Percentiles rank a stretch among this genome's conserved stretches.
These are phyloP conservation scores for Leishmania guyanensis DNA, from an alignment of 208 protist species.

Conservation along the genomic window DNA sequence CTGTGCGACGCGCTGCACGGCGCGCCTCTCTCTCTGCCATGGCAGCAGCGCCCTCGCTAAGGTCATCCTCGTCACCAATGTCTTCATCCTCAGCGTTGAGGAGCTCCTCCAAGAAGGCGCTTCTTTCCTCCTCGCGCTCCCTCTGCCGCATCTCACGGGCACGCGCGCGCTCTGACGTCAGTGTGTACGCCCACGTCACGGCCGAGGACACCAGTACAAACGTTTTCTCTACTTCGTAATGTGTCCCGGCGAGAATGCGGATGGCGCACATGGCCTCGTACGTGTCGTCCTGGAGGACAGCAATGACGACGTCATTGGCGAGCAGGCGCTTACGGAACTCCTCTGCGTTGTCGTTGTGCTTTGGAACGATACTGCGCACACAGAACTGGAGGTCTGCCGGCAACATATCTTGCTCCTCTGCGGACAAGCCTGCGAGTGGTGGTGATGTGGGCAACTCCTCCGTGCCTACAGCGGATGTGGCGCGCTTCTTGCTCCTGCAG, in stretches of 20 bases:
- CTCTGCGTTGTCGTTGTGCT: slow-evolving; percentile 69
- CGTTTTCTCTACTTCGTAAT: slow-evolving; percentile 93
- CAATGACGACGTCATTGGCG: slow-evolving; percentile 86
- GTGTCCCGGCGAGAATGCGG: slow-evolving; percentile 69
- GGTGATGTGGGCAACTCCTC: neutral
- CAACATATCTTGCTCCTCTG: slow-evolving; percentile 22
- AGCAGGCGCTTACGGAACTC: slow-evolving; percentile 66
- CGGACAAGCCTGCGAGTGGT: neutral
- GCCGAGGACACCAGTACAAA: slow-evolving; percentile 91
- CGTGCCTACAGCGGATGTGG: neutral
- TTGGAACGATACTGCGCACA: slow-evolving; percentile 58
- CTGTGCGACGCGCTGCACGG: slow-evolving; percentile 12
- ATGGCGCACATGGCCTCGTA: slow-evolving; percentile 88
- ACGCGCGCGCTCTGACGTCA: slow-evolving; percentile 50
- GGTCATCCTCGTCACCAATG: slow-evolving; percentile 27
- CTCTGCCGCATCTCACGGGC: slow-evolving; percentile 37
- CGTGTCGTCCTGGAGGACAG: slow-evolving; percentile 72
- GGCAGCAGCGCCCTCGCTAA: slow-evolving; percentile 3
- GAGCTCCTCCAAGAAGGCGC: slow-evolving; percentile 39
- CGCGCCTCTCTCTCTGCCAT: slow-evolving; percentile 20
- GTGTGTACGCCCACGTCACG: slow-evolving; percentile 85
- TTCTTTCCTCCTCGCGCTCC: slow-evolving; percentile 49
- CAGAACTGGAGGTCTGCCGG: slow-evolving; percentile 46
- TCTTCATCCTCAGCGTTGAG: slow-evolving; percentile 39
- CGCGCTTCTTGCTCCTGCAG: neutral